Base-by-base conservation (phyloP, 306 rosid species). In the Luffa aegyptiaca region DNA sequence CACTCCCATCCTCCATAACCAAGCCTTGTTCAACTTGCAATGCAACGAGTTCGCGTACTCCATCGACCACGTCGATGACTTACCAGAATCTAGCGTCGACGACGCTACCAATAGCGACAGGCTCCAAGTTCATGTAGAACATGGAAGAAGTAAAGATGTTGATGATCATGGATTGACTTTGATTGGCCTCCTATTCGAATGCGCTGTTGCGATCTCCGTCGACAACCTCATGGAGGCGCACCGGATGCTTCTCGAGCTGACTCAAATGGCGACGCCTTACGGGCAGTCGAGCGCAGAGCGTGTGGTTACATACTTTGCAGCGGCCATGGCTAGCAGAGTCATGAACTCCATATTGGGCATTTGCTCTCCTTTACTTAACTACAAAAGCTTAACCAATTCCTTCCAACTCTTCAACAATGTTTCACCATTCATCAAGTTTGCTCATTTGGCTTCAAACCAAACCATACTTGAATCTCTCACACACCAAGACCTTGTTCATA, bases 361-460 rank as follows among this genome's bases (percentile, higher is more conserved):
- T 5, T 87, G 81, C 79, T 85, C 89, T 10, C 96, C 97, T 62
- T 78, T 92, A 79, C 57, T 88, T 39, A 89, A 90, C 72, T 86
- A 88, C 81, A 87, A 79, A 56, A 83, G 72, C 71, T 70, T 94
- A 8, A 90, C 88, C 80, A 63, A 79, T 6, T 69, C 97, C 71
- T 86, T 94, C 85, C 97, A 94, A 69, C 86, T 89, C 14, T 92
- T 91, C 87, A 90, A 86, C 86, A 89, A 84, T 37, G 53, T 90
- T 59, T 91, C 97, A 10, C 98, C 97, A 59, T 92, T 92, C 90
- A 84, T 92, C 72, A 92, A 92, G 73, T 91, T 92, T 64, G 87
- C 98, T 17, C 98, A 94, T 68, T 92, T 92, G 88, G 90, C 95
- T 80, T 90, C 97, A 48, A 94, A 94, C 84, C 97, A 92, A 45